These are phyloP conservation scores for Aureobasidium pullulans DNA, from an alignment of 2,329 filamentous ascomycete genomes.

Conservation along the genomic window DNA sequence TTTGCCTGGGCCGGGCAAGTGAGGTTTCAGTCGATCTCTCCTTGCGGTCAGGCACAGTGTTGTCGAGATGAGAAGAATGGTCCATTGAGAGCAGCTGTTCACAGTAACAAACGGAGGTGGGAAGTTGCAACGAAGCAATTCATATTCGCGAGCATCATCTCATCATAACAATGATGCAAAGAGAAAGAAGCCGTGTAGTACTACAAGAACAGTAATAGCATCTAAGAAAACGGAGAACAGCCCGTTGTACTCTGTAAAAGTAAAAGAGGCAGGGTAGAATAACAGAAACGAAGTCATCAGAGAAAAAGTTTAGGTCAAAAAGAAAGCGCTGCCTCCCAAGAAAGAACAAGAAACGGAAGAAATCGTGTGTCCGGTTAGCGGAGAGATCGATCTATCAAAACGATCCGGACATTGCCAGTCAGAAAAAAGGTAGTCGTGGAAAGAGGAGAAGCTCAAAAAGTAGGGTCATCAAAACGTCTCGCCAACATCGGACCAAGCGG, in stretches of 20 bases:
- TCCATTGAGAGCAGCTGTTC: too few species aligned
- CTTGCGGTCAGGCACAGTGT: too few species aligned
- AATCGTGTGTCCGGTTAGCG: background rate
- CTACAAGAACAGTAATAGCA: background rate
- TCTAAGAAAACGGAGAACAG: background rate
- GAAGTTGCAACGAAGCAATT: background rate
- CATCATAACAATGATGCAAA: background rate
- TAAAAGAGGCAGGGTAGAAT: background rate
- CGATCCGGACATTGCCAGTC: background rate
- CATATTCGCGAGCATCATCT: background rate
- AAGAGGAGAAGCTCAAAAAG: background rate
- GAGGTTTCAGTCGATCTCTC: too few species aligned
- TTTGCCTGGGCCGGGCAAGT: too few species aligned
- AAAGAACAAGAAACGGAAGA: background rate
- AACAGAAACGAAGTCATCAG: background rate
- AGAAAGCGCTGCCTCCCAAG: background rate
- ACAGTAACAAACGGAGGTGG: too few species aligned
- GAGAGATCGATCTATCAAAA: background rate
- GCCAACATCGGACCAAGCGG: conserved; percentile 30
- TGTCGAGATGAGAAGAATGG: too few species aligned
- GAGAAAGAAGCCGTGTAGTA: background rate
- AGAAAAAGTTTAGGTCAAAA: background rate
- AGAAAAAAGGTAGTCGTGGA: background rate
- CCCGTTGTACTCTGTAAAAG: too few species aligned
- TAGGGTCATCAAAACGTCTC: conserved; percentile 26